These are phyloP conservation scores for Gracilaria domingensis DNA, from an alignment of 23 red algal species.

Conservation along the genomic window DNA sequence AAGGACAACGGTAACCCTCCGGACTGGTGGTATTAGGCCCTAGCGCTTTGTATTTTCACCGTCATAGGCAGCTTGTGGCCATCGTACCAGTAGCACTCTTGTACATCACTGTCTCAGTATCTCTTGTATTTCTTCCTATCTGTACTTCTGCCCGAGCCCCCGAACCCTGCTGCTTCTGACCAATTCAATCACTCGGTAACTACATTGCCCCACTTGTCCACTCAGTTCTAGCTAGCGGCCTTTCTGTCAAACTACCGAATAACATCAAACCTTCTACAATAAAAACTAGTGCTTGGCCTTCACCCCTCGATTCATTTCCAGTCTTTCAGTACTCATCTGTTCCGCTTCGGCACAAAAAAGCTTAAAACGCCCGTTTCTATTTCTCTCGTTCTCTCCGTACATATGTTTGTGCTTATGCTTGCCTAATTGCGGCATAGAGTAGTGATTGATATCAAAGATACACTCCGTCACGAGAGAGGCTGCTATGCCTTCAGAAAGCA, in stretches of 20 bases:
- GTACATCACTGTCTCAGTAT: neutral
- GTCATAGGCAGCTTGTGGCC: neutral
- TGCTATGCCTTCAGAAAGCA: too few relatives aligned
- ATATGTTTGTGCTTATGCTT: too few relatives aligned
- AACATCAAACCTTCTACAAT: neutral
- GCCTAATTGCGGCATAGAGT: too few relatives aligned
- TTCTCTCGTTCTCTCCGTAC: too few relatives aligned
- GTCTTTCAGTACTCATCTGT: too few relatives aligned
- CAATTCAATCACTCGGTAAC: neutral
- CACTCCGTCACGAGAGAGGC: too few relatives aligned
- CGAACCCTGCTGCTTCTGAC: neutral
- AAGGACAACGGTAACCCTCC: conserved; percentile 33
- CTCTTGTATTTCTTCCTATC: neutral
- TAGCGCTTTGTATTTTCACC: neutral
- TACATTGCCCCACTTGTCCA: neutral
- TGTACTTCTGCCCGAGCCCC: neutral
- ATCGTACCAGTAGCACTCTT: neutral
- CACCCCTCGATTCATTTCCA: too few relatives aligned
- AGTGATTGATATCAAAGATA: too few relatives aligned
- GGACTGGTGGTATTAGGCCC: conserved; percentile 24
- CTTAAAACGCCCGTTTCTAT: too few relatives aligned
- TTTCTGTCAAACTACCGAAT: neutral
- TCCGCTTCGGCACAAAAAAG: neutral
- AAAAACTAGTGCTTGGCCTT: too few relatives aligned
- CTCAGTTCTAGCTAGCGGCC: neutral